Base-by-base conservation (phyloP, 2,329 filamentous ascomycete species). In the Cladophialophora yegresii region DNA sequence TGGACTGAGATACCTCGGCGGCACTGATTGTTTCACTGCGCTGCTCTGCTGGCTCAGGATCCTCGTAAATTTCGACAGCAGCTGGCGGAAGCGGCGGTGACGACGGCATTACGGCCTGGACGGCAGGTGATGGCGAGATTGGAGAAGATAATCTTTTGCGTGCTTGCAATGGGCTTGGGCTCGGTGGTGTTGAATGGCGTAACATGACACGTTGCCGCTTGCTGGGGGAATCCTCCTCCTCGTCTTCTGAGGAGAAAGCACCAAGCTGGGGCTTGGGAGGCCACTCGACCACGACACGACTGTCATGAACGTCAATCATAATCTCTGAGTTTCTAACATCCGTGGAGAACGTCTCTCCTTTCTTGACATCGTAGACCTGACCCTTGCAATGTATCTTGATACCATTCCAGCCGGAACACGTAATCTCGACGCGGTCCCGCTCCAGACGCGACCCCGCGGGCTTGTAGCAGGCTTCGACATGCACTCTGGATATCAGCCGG, bases 381-480 rank as follows among this genome's bases (percentile, higher is more conserved):
- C 92, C 92, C 77, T 93, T 89, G 80, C 92, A 97, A 79, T 96
- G 92, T 71, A 99, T 80, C 80, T 92, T 96, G 70, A 95, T 83
- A 16, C 95, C 95, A 76, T 99, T 99, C 93, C 93, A 98, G 23
- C 95, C 95, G 73, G 90, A 86, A 81, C 95, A 99, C 73, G 91
- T 84, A 72, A 99, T 89, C 77, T 96, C 91, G 54, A 99, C 86
- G 76, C 87, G 89, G 75, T 90, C 91, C 67, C 87, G 83, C 71
- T 91, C 87, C 72, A 91, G 84, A 4, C 85, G 84, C 61, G 85
- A 83, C 22, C 83, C 79, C 12, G 91, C 86, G 23, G 89, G 84
- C 68, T 93, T 85, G 76, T 93, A 99, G 59, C 88, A 86, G 68
- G 92, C 93, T 78, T 91, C 89, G 77, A 97, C 90, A 75, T 99